Evolutionary conservation across 2,329 filamentous ascomycete species (phyloP), one percentile per base, ranked within the genome.

Genomic region (Chaetomium strumarium): DNA sequence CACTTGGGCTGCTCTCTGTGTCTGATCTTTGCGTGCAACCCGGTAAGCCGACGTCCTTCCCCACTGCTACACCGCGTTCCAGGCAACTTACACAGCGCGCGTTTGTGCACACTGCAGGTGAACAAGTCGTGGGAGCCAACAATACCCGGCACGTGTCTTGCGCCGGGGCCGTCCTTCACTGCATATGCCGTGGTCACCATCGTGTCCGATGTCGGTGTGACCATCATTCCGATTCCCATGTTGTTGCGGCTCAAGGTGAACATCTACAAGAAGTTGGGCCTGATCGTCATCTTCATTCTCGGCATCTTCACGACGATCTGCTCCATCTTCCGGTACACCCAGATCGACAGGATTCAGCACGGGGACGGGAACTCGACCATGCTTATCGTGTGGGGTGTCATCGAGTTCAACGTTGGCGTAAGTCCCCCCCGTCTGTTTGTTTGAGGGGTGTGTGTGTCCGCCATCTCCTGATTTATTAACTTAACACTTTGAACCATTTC

Each of bases 331-430:
- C 71, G 78, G 12, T 74, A 79, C 52, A 65, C 70, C 0, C 75
- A 80, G 57, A 80, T 80, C 54, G 63, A 73, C 55, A 66, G 71
- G 0, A 76, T 80, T 37, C 72, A 75, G 14, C 64, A 66, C 12
- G 75, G 74, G 2, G 75, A 79, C 36, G 75, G 77, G 9, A 77
- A 79, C 58, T 79, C 77, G 0, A 80, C 78, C 5, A 76, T 78
- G 72, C 67, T 81, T 11, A 70, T 81, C 1, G 65, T 80, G 0
- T 81, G 77, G 77, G 78, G 78, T 5, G 75, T 73, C 2, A 75
- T 81, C 51, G 78, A 81, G 60, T 77, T 80, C 63, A 80, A 80
- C 56, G 72, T 80, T 30, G 77, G 78, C 11, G 77, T 79, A 70
- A 61, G 75, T 60, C 24, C 5, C 34, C 2, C 8, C 14, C 34